Evolutionary conservation across 768 basidiomycete genomes (phyloP), one percentile per base, ranked within the genome.

Genomic region (Auricularia cornea): DNA sequence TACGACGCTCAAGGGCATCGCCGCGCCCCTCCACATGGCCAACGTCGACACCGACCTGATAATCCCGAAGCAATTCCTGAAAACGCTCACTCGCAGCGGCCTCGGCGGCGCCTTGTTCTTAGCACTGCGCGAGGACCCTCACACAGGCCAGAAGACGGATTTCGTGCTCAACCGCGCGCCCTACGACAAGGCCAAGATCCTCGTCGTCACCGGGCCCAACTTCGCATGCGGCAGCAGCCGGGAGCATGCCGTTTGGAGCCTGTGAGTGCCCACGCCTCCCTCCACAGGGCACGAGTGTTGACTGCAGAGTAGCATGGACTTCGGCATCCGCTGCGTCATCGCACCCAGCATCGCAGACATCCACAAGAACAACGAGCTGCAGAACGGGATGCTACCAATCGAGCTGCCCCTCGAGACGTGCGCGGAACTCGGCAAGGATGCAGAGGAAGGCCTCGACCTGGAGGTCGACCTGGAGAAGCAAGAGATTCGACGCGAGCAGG

Each of bases 1-100:
- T 73, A 83, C 78, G 60, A 70, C 87, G 60, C 74, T 92, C 60
- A 86, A 85, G 71, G 91, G 91, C 48, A 82, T 91, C 62, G 82
- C 88, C 48, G 90, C 89, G 10, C 90, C 90, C 20, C 69, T 92
- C 74, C 81, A 88, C 72, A 88, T 89, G 54, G 84, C 88, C 66
- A 92, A 93, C 68, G 86, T 94, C 66, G 93, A 96, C 75, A 96
- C 93, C 56, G 93, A 96, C 70, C 89, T 89, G 84, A 92, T 96
- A 72, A 94, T 95, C 71, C 93, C 93, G 2, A 94, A 94, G 70
- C 92, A 94, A 70, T 95, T 94, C 79, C 76, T 95, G 74, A 95
- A 94, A 76, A 95, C 93, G 0, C 76, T 96, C 69, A 92, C 93
- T 74, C 83, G 93, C 61, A 94, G 92, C 48, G 93, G 93, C 57